Percentiles rank a stretch among this genome's conserved stretches.
These are phyloP conservation scores for Chaetomium cochliodes DNA, from an alignment of 495 filamentous ascomycete genomes.

Conservation along the genomic window DNA sequence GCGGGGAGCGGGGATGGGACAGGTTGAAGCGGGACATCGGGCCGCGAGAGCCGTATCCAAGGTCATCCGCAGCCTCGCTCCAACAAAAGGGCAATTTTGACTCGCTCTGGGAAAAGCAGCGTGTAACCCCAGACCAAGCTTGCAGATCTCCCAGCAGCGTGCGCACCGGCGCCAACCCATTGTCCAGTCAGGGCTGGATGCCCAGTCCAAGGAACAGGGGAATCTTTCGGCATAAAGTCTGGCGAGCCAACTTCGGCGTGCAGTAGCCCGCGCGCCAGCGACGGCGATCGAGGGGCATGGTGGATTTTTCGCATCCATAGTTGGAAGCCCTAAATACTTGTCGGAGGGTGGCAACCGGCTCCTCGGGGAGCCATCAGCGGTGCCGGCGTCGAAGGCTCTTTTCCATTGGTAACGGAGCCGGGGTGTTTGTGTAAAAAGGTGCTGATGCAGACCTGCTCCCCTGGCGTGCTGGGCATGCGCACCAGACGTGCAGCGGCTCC, in stretches of 20 bases:
- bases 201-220: not conserved
- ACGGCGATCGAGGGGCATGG: no score
- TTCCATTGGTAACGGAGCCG: not conserved
- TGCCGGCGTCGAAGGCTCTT: not conserved
- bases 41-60: constrained; percentile 18
- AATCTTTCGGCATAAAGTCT: not conserved
- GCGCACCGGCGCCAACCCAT: not conserved
- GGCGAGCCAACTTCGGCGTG: not conserved
- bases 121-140: constrained; percentile 15
- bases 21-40: constrained; percentile 13
- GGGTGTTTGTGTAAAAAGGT: not conserved
- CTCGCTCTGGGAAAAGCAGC: constrained; percentile 11
- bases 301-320: not conserved
- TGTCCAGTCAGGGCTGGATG: not conserved
- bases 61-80: constrained; percentile 17
- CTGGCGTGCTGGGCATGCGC: constrained; percentile 17
- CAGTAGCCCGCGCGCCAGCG: not conserved
- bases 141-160: constrained; percentile 10
- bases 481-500: constrained; percentile 23
- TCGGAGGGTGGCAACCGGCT: not conserved
- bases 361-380: not conserved
- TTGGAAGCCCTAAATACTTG: not conserved
- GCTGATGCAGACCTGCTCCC: constrained; percentile 12
- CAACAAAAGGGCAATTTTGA: constrained; percentile 12
- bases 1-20: constrained; percentile 21